Percentiles rank a stretch among this genome's conserved stretches.
These are phyloP conservation scores for Fomitopsis palustris DNA, from an alignment of 1,284 basidiomycete genomes.

Conservation along the genomic window DNA sequence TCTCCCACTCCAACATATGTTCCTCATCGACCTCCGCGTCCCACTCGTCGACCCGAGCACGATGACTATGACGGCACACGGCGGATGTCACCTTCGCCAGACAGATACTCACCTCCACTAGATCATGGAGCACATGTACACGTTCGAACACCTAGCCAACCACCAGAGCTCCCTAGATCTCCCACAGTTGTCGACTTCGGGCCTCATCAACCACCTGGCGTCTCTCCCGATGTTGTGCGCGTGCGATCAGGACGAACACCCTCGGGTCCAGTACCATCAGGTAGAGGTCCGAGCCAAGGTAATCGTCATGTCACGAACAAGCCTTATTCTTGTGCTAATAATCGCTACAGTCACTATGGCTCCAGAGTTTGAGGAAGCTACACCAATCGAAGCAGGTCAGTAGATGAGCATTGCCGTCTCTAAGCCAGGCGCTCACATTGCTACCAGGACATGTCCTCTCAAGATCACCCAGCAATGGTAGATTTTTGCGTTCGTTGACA, in stretches of 20 bases:
- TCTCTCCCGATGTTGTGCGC: constrained; percentile 4
- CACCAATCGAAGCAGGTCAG: background rate
- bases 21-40: background rate
- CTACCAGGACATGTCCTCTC: background rate
- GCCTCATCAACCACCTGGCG: background rate
- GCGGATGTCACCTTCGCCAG: background rate
- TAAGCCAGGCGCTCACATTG: background rate
- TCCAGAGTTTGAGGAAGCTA: background rate
- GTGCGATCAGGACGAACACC: background rate
- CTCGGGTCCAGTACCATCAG: background rate
- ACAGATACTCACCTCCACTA: background rate
- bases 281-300: constrained; percentile 10
- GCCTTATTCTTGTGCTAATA: background rate
- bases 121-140: background rate
- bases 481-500: background rate
- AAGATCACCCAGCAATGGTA: background rate
- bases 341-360: background rate
- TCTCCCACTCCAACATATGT: background rate
- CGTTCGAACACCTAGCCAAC: too few species aligned
- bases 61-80: background rate
- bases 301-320: background rate
- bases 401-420: background rate
- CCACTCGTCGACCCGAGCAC: background rate
- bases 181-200: too few species aligned
- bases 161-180: too few species aligned